Evolutionary conservation across 192 early-diverging fungal genomes (phyloP), one percentile per base, ranked within the genome.

Genomic region (Haplosporangium gracile): DNA sequence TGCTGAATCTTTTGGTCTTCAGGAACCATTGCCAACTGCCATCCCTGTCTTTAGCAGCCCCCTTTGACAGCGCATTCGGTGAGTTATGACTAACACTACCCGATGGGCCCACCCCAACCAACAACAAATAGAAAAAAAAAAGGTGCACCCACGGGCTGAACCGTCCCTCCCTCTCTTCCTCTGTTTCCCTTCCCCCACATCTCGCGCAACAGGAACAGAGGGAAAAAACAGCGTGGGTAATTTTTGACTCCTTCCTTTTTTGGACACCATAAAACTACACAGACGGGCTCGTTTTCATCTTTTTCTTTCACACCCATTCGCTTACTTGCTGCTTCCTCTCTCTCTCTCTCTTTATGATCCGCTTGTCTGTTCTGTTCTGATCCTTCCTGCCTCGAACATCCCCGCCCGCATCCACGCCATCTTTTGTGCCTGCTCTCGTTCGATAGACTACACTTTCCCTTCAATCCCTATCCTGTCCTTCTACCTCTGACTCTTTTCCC

Each of bases 201-300:
- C 60, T 65, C 26, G 10, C 29, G 26, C 60, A 65, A 15, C 29
- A 65, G 55, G 18, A 24, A 57, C 55, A 57, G n/a, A 24, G n/a
- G 55, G 34, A 16, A 42, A 36, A 71, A 71, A 26, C 70, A 71
- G 70, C 70, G 70, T 71, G 70, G 70, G 70, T 71, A 71, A 42
- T 71, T 71, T 71, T 71, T 42, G 70, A 6, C 70, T 71, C 70
- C 70, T 71, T 71, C 70, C 74, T 75, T 45, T 38, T 40, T 53
- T 36, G 74, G 51, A 53, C n/a, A 60, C 63, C 40, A 26, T 65
- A 38, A 51, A 45, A 13, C 43, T 45, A 51, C 49, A 51, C 20
- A 51, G 18, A 51, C 49, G 49, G 49, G 49, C 49, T 51, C 49
- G 49, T 51, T 51, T 51, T 51, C 49, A 51, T 51, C 49, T 51